A percentile compares a stretch with the other conserved stretches of the same genome.
Conservation (phyloP, 495 filamentous ascomycete genomes). For the Podospora anserina region DNA sequence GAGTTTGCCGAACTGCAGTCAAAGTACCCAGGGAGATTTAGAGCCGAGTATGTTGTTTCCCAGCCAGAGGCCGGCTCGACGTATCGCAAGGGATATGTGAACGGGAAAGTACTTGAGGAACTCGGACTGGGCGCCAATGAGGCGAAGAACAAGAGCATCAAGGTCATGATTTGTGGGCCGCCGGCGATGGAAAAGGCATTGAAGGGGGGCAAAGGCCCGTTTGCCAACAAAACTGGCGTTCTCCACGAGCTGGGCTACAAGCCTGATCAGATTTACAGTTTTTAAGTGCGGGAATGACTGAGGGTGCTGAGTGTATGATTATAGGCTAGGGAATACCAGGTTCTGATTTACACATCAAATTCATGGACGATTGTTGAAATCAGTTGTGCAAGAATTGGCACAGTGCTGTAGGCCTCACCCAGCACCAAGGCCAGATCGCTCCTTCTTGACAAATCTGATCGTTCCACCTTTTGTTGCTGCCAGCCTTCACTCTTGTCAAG, state of each 20-base stretch:
- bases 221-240: slow-evolving; percentile 37
- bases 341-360: too few relatives aligned
- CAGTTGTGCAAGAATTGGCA: too few relatives aligned
- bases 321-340: background rate
- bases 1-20: slow-evolving; percentile 54
- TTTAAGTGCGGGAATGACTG: slow-evolving; percentile 33
- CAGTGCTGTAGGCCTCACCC: too few relatives aligned
- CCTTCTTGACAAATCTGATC: too few relatives aligned
- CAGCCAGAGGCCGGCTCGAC: slow-evolving; percentile 40
- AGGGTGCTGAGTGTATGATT: background rate
- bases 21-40: slow-evolving; percentile 56
- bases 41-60: slow-evolving; percentile 58
- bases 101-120: slow-evolving; percentile 52
- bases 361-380: too few relatives aligned
- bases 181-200: slow-evolving; percentile 60
- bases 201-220: slow-evolving; percentile 38
- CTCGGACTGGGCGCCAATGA: slow-evolving; percentile 39
- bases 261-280: slow-evolving; percentile 54
- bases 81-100: slow-evolving; percentile 55
- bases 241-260: slow-evolving; percentile 51
- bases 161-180: slow-evolving; percentile 66
- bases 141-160: slow-evolving; percentile 40
- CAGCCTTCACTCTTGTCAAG: too few relatives aligned
- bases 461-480: too few relatives aligned
- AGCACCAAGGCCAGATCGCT: too few relatives aligned